Evolutionary conservation across 306 rosid genomes (phyloP), one percentile per base, ranked within the genome.

Genomic region (Abrus pulchellus): DNA sequence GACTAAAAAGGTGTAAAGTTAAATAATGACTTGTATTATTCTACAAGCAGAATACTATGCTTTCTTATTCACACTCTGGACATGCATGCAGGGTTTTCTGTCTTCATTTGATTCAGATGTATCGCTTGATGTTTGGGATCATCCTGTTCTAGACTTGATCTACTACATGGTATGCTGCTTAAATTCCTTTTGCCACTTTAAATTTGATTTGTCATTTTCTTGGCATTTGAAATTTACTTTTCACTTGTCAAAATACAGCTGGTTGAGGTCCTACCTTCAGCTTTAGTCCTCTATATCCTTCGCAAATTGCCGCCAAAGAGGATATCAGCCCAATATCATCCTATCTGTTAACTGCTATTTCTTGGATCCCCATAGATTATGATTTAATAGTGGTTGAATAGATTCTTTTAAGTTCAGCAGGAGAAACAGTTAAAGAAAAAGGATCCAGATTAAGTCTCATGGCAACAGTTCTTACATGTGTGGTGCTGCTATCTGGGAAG

Each of bases 261-360:
- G 85, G 99, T 95, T 60, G 99, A 95, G 89, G 72, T 95, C 75
- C 86, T 95, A 55, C 99, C 99, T 83, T 95, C 99, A 30, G 98
- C 97, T 32, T 86, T 95, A 36, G 98, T 95, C 48, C 97, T 95
- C 60, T 95, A 81, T 87, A 93, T 95, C 84, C 82, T 95, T 80
- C 96, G 99, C 74, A 90, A 89, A 85, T 85, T 95, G 87, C 99
- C 99, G 9, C 98, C 97, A 7, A 95, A 86, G 93, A 90, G 99
- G 82, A 83, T 93, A 86, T 95, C 99, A 40, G 97, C 94, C 7
- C 98, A 90, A 72, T 88, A 95, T 82, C 98, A 95, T 71, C 85
- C 98, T 48, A 92, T 95, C 72, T 88, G 88, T 52, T 95, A 85
- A 85, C 79, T 27, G 38, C 32, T 32, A 53, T 67, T 63, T 83